phyloP scores from a whole-genome alignment of 2,329 filamentous ascomycete genomes.

The Ophioceras dolichostomum region DNA sequence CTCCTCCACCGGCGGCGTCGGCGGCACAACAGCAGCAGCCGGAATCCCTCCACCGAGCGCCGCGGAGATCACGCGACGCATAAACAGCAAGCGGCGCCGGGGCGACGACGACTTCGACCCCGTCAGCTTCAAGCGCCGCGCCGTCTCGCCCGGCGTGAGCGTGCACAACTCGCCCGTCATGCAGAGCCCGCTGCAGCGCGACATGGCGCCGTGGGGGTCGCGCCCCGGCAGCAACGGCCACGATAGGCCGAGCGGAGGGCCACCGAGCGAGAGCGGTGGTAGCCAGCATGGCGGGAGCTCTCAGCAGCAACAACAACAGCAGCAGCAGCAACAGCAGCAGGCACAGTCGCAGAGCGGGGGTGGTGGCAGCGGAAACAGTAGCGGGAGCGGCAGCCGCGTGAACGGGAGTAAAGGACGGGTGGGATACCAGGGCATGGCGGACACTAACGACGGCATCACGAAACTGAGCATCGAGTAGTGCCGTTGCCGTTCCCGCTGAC shows the following conservation, averaged over 20 bases:
- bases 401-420: conserved; percentile 48
- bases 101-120: conserved; percentile 81
- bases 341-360: conserved; percentile 28
- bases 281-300: conserved; percentile 13
- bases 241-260: conserved; percentile 36
- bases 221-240: conserved; percentile 50
- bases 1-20: not conserved
- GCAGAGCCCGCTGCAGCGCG: conserved; percentile 70
- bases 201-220: conserved; percentile 60
- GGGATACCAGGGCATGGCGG: conserved; percentile 84
- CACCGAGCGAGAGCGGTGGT: conserved; percentile 28
- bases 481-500: too few relatives aligned
- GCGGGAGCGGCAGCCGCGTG: conserved; percentile 35
- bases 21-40: conserved; percentile 13
- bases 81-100: conserved; percentile 70
- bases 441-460: conserved; percentile 92
- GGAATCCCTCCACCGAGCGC: conserved; percentile 41
- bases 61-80: conserved; percentile 65
- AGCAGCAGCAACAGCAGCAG: conserved; percentile 7
- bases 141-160: conserved; percentile 84
- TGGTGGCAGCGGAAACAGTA: conserved; percentile 24
- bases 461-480: conserved; percentile 86
- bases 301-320: conserved; percentile 1
- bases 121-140: conserved; percentile 76
- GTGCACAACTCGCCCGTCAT: conserved; percentile 81